phyloP scores from a whole-genome alignment of 441 rosid species.

The Adansonia rubrostipa region DNA sequence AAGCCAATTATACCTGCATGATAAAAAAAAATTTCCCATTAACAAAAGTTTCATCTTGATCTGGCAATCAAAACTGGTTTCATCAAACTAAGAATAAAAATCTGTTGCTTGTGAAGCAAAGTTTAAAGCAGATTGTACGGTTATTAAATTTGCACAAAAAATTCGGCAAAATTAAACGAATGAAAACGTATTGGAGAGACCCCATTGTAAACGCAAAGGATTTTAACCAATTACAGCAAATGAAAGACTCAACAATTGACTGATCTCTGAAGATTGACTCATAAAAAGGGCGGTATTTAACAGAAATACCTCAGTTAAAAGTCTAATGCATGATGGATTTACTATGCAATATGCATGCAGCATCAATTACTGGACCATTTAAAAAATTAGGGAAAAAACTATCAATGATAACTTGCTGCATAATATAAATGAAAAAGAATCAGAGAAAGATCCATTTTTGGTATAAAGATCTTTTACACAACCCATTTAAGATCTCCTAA shows the following conservation, averaged over 20 bases:
- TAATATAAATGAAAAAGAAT: not conserved
- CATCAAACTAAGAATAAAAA: not conserved
- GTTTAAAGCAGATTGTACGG: not conserved
- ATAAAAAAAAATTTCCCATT: constrained; percentile 29
- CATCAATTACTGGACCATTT: constrained; percentile 12
- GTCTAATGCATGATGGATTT: constrained; percentile 20
- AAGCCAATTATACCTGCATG: constrained; percentile 39
- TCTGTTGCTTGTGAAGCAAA: not conserved
- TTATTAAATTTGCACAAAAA: not conserved
- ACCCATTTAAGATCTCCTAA: constrained; percentile 6
- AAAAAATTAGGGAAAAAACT: not conserved
- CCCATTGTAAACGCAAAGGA: constrained; percentile 12
- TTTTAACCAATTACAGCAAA: constrained; percentile 12
- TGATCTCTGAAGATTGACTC: constrained; percentile 27
- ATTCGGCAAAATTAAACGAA: not conserved
- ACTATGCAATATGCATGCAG: constrained; percentile 23
- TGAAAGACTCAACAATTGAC: constrained; percentile 22
- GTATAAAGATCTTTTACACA: not conserved
- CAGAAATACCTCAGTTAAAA: not conserved
- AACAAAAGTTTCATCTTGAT: not conserved
- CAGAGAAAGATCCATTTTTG: constrained; percentile 18
- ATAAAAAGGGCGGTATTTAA: constrained; percentile 3
- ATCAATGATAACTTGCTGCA: too few relatives aligned
- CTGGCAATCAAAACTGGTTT: constrained; percentile 1
- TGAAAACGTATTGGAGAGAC: constrained; percentile 11